Evolutionary conservation across 305 asterid genomes (phyloP), one percentile per base, ranked within the genome.

Genomic region (Solanum hybrid): DNA sequence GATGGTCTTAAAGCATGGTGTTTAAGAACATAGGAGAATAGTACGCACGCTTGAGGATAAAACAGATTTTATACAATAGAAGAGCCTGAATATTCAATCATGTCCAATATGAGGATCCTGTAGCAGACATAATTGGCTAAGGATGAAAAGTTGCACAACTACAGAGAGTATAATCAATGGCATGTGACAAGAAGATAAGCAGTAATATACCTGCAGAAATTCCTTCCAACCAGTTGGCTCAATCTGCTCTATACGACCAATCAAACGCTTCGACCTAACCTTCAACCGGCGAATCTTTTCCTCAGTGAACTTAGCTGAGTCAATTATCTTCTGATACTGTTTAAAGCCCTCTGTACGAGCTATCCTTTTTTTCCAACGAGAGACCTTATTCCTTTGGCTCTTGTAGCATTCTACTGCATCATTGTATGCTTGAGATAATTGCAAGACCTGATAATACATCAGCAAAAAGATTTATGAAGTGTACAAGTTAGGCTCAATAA

Each of bases 211-310:
- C 99, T 96, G 98, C 93, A 97, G 94, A 94, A 98, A 98, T 91
- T 98, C 99, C 95, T 98, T 98, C 99, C 99, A 98, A 87, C 99
- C 99, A 91, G 99, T 97, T 82, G 99, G 99, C 93, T 97, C 99
- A 91, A 98, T 98, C 95, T 96, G 96, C 95, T 94, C 97, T 89
- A 98, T 93, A 91, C 99, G 97, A 91, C 92, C 93, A 89, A 77
- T 88, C 93, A 98, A 93, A 89, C 99, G 99, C 77, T 93, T 94
- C 26, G 99, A 94, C 92, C 99, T 95, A 89, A 94, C 94, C 89
- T 95, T 96, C 92, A 98, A 93, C 78, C 98, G 97, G 89, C 95
- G 94, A 88, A 98, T 96, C 94, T 98, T 98, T 93, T 97, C 99
- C 91, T 92, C 97, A 1, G 95, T 95, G 89, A 98, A 97, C 93